Conservation (phyloP, 2,329 filamentous ascomycete species). For the Colletotrichum somersetense region DNA sequence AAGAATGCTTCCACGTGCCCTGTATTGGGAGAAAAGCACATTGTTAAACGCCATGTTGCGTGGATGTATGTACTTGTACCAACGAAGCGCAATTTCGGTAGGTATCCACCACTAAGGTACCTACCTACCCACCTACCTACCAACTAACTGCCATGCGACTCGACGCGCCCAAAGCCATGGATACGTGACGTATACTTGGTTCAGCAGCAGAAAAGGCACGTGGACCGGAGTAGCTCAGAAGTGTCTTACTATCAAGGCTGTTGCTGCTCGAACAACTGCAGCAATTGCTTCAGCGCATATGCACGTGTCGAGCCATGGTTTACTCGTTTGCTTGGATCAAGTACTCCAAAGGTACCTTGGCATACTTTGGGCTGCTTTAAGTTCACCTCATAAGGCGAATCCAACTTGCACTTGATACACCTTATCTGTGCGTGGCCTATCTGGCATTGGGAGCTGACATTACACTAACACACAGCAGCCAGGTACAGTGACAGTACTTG, state of each 20-base stretch:
- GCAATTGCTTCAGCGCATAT: background rate
- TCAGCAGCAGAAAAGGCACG: background rate
- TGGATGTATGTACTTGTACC: background rate
- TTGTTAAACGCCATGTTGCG: background rate
- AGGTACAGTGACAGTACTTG: background rate
- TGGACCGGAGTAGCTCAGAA: background rate
- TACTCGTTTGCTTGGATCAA: background rate
- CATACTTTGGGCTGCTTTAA: background rate
- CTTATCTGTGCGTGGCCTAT: background rate
- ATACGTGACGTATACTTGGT: background rate
- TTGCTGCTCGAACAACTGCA: background rate
- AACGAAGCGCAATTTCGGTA: background rate
- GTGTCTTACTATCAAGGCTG: background rate
- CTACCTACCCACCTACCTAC: too few relatives aligned
- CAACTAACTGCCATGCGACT: background rate
- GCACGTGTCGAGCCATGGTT: background rate
- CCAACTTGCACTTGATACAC: background rate
- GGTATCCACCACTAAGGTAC: background rate
- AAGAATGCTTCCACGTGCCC: background rate
- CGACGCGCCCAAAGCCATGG: background rate
- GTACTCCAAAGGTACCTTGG: background rate
- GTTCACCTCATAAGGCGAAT: background rate
- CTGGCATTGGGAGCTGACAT: background rate
- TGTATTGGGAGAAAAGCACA: background rate
- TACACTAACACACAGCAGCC: background rate